phyloP scores from a whole-genome alignment of 305 asterid genomes.

The Rubia balearica region DNA sequence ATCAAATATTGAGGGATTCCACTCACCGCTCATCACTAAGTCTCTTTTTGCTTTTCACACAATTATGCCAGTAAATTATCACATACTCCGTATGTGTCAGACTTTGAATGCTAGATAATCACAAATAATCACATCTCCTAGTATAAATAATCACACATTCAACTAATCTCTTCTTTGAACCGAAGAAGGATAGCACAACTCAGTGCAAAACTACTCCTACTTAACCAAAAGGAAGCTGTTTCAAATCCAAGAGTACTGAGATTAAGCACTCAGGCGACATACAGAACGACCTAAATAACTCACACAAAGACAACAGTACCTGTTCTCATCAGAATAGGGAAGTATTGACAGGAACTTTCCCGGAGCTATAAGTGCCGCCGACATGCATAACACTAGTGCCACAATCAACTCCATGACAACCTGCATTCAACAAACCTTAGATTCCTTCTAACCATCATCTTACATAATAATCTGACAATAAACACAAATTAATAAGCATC shows the following conservation, averaged over 20 bases:
- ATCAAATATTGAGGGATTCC: not conserved
- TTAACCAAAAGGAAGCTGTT: not conserved
- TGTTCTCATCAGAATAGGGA: slow-evolving; percentile 76
- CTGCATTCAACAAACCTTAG: slow-evolving; percentile 38
- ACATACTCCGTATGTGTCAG: not conserved
- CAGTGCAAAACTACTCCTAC: not conserved
- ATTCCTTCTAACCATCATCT: slow-evolving; percentile 13
- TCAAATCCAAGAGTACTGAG: not conserved
- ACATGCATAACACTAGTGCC: slow-evolving; percentile 50
- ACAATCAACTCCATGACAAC: slow-evolving; percentile 60
- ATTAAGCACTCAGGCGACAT: not conserved
- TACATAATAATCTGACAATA: not conserved
- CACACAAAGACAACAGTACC: slow-evolving; percentile 27
- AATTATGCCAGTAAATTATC: not conserved
- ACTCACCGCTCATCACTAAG: not conserved
- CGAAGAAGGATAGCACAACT: not conserved
- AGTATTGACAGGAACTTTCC: slow-evolving; percentile 69
- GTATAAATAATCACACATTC: not conserved
- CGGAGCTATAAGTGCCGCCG: slow-evolving; percentile 70
- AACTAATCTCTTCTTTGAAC: not conserved
- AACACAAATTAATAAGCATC: not conserved
- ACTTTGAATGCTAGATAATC: not conserved
- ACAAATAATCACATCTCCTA: not conserved
- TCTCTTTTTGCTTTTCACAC: not conserved
- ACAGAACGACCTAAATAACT: not conserved